Conservation (phyloP, 2,329 filamentous ascomycete genomes). For the Chaetomium sp. region DNA sequence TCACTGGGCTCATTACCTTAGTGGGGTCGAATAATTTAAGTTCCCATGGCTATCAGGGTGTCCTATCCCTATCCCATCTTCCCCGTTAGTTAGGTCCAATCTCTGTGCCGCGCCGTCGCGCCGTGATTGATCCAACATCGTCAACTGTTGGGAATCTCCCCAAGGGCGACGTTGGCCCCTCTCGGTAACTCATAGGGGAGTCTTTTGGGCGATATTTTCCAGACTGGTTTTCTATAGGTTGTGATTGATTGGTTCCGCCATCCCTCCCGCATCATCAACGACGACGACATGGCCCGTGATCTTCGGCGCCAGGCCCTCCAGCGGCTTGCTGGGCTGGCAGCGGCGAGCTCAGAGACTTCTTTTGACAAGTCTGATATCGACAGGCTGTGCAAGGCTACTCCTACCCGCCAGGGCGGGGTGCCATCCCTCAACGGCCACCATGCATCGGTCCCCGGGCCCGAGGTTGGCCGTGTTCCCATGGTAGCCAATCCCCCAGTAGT, state of each 20-base stretch:
- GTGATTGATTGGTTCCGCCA: neutral
- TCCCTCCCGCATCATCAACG: neutral
- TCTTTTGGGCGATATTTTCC: neutral
- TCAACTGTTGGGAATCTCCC: neutral
- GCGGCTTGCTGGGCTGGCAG: conserved; percentile 66
- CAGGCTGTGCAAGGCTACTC: conserved; percentile 60
- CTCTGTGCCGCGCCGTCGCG: conserved; percentile 7
- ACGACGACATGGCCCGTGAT: conserved; percentile 51
- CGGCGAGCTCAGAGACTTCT: conserved; percentile 53
- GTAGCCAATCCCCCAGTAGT: conserved; percentile 44
- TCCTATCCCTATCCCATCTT: neutral
- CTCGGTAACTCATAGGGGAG: neutral
- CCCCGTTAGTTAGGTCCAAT: neutral
- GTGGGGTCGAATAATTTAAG: conserved; percentile 7
- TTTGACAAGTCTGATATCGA: conserved; percentile 67
- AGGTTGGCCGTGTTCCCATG: conserved; percentile 61
- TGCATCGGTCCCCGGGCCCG: conserved; percentile 34
- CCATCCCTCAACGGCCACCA: conserved; percentile 52
- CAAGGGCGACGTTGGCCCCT: neutral
- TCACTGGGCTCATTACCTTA: neutral
- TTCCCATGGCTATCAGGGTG: conserved; percentile 12
- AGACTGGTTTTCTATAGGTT: neutral
- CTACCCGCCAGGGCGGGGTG: conserved; percentile 48
- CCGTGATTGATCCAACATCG: conserved; percentile 12
- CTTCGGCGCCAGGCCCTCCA: conserved; percentile 65